phyloP scores from a whole-genome alignment of 352 stramenopile species.

The Pythium biforme region DNA sequence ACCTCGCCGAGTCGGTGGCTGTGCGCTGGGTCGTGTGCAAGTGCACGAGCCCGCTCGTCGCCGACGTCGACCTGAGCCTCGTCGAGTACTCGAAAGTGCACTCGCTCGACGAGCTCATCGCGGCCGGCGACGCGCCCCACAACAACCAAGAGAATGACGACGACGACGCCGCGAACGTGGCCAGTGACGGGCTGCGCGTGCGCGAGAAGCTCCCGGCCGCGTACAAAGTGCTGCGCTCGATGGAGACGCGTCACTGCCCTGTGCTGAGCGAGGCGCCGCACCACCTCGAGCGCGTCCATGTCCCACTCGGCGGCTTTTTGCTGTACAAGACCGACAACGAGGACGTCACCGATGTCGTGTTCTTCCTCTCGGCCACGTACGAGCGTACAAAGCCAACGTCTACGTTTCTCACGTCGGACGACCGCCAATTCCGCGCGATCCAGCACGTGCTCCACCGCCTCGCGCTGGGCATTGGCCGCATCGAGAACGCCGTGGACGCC shows the following conservation, averaged over 20 bases:
- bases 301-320: constrained; percentile 68
- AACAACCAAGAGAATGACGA: constrained; percentile 15
- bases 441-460: constrained; percentile 59
- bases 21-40: constrained; percentile 74
- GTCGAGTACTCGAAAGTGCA: constrained; percentile 68
- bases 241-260: constrained; percentile 65
- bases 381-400: constrained; percentile 18
- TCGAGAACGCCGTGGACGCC: constrained; percentile 60
- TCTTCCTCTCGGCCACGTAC: constrained; percentile 58
- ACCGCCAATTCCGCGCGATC: constrained; percentile 63
- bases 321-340: constrained; percentile 60
- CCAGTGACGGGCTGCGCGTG: constrained; percentile 29
- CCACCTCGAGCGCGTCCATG: constrained; percentile 51
- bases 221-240: constrained; percentile 73
- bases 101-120: constrained; percentile 45
- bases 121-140: constrained; percentile 6
- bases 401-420: constrained; percentile 34
- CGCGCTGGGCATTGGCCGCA: constrained; percentile 45
- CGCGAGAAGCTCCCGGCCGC: constrained; percentile 36
- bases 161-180: constrained; percentile 9
- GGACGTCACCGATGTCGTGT: constrained; percentile 74
- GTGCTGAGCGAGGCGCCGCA: constrained; percentile 56
- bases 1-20: constrained; percentile 44
- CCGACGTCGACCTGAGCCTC: constrained; percentile 72
- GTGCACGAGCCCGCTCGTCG: constrained; percentile 60